Conservation (phyloP, 495 filamentous ascomycete species). For the Talaromyces liani region DNA sequence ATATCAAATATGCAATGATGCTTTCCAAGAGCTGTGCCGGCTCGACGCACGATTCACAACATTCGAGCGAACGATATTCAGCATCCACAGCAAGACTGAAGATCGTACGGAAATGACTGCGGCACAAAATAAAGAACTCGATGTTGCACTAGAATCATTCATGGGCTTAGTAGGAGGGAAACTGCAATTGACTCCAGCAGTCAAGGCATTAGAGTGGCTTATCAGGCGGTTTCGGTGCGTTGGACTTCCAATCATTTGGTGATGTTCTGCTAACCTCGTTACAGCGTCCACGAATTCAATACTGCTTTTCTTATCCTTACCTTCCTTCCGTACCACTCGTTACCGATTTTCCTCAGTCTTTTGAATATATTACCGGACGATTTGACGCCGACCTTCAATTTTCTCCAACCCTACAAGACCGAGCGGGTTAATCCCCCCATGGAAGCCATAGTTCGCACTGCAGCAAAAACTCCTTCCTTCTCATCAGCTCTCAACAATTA, state of each 20-base stretch:
- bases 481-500: constrained; percentile 66
- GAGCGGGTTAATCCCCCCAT: constrained; percentile 67
- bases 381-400: constrained; percentile 67
- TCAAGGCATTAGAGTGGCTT: constrained; percentile 92
- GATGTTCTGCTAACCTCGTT: constrained; percentile 22
- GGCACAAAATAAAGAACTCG: constrained; percentile 71
- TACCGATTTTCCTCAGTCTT: constrained; percentile 70
- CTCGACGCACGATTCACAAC: constrained; percentile 67
- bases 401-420: constrained; percentile 75
- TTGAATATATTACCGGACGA: constrained; percentile 72
- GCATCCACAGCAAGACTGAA: constrained; percentile 78
- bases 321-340: constrained; percentile 86
- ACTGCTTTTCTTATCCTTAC: constrained; percentile 70
- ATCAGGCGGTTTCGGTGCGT: constrained; percentile 80
- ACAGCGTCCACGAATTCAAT: constrained; percentile 87
- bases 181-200: constrained; percentile 71
- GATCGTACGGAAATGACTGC: constrained; percentile 79
- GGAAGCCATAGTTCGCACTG: constrained; percentile 70
- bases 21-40: constrained; percentile 81
- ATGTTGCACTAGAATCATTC: constrained; percentile 71
- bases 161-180: constrained; percentile 68
- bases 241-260: not conserved
- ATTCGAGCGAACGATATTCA: constrained; percentile 73
- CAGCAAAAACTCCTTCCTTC: constrained; percentile 62
- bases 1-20: constrained; percentile 77